These are phyloP conservation scores for Alternaria gansuensis DNA, from an alignment of 2,329 filamentous ascomycete genomes.

Conservation along the genomic window DNA sequence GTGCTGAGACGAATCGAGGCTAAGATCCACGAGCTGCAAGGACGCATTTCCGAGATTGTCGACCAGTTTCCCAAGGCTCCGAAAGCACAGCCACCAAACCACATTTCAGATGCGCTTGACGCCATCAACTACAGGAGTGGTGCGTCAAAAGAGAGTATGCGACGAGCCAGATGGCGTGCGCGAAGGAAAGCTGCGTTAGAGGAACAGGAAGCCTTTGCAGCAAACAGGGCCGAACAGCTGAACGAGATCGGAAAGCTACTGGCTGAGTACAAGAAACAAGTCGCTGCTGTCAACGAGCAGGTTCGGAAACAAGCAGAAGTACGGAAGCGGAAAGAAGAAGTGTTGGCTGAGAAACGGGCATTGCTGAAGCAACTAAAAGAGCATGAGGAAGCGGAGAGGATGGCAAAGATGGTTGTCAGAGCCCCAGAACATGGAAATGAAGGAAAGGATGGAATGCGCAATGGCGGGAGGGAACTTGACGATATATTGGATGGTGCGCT, in stretches of 20 bases:
- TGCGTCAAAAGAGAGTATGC: no score
- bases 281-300: not conserved
- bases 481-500: constrained; percentile 15
- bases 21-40: constrained; percentile 7
- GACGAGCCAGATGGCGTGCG: not conserved
- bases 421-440: not conserved
- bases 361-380: constrained; percentile 5
- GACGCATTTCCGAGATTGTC: not conserved
- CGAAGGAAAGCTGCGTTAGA: not conserved
- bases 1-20: not conserved
- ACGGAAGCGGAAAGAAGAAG: constrained; percentile 1
- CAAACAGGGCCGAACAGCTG: not conserved
- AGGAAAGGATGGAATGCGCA: not conserved
- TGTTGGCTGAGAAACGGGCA: not conserved
- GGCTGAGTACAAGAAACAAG: not conserved
- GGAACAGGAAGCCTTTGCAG: not conserved
- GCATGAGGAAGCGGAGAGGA: constrained; percentile 1
- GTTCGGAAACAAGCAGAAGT: not conserved
- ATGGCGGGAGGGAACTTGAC: not conserved
- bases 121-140: not conserved
- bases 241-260: not conserved
- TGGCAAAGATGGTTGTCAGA: not conserved
- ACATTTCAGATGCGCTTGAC: not conserved
- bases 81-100: not conserved
- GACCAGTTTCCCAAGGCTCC: not conserved